Base-by-base conservation (phyloP, 768 basidiomycete genomes). In the Amanita brunnescens region DNA sequence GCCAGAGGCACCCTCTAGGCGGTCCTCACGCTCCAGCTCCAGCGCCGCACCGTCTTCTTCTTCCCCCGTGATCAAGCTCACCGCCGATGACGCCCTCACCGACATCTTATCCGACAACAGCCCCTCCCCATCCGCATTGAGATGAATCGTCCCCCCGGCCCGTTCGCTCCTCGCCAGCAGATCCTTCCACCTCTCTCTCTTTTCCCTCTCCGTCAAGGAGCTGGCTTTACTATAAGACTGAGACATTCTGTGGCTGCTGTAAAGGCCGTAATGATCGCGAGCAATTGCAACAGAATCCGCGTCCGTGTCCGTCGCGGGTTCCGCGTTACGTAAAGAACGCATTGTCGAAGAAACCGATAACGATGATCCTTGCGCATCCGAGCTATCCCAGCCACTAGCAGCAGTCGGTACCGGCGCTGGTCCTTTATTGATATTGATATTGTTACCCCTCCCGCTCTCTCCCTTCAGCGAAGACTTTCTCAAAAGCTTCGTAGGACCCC, bases 71-170 rank as follows among this genome's bases (percentile, higher is more conserved):
- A 23, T 6, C 35, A 35, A 24, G 16, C 47, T 48, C 10, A 38
- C 20, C 34, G 35, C 40, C n/a, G n/a, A n/a, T 13, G 50, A 51
- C 18, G 43, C 33, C 21, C 50, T 43, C 32, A 16, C 14, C 29
- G 23, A 44, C 42, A 74, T 43, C 23, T 52, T 65, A 52, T 77
- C 76, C 49, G 76, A 75, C 58, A 75, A 59, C 47, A 79, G 64
- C 16, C 56, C 60, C 16, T 67, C 70, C 6, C 70, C 69, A 30
- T 43, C 41, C 14, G 41, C 50, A 16, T 69, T 76, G 5, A 88
- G 60, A 57, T 80, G 83, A 49, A 89, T 61, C 47, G 87, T 90
- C 39, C 87, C 87, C 1, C 87, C 87, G 1, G 87, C 87, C 46
- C 66, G 64, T 37, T 74, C 83, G 58, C 86, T 87, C 57, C 76